These are phyloP conservation scores for Candida incommunis DNA, from an alignment of 805 yeast genomes.

Conservation along the genomic window DNA sequence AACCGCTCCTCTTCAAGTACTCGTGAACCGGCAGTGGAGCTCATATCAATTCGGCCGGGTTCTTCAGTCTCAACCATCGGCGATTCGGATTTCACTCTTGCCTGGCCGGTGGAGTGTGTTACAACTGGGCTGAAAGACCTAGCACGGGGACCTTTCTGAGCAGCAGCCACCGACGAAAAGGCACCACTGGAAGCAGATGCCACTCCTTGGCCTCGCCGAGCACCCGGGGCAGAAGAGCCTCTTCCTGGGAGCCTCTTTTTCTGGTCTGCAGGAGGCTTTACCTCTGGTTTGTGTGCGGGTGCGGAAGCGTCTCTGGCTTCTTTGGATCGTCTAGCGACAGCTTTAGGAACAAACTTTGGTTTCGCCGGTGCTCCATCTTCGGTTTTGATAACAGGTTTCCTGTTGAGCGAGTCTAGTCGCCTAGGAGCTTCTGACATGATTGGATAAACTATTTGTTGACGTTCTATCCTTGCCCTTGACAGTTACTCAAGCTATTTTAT, in stretches of 20 bases:
- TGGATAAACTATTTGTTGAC: too few relatives aligned
- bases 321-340: conserved; percentile 68
- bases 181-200: not conserved
- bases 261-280: conserved; percentile 6
- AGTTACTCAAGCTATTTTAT: too few relatives aligned
- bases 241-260: not conserved
- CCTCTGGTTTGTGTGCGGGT: conserved; percentile 33
- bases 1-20: conserved; percentile 5
- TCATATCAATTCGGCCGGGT: conserved; percentile 11
- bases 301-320: conserved; percentile 75
- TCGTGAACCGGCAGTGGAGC: conserved; percentile 3
- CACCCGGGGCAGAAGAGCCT: conserved; percentile 7
- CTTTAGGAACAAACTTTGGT: conserved; percentile 68
- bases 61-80: conserved; percentile 5
- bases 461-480: too few relatives aligned
- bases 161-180: conserved; percentile 3
- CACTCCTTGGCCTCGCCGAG: conserved; percentile 5
- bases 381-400: not conserved
- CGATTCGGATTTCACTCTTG: conserved; percentile 10
- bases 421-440: too few relatives aligned
- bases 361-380: conserved; percentile 5
- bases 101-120: not conserved
- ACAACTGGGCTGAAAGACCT: conserved; percentile 2
- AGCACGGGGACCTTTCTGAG: conserved; percentile 5
- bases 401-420: not conserved